Evolutionary conservation across 169 alveolate genomes (phyloP).

Genomic region (Plasmodium relictum): DNA sequence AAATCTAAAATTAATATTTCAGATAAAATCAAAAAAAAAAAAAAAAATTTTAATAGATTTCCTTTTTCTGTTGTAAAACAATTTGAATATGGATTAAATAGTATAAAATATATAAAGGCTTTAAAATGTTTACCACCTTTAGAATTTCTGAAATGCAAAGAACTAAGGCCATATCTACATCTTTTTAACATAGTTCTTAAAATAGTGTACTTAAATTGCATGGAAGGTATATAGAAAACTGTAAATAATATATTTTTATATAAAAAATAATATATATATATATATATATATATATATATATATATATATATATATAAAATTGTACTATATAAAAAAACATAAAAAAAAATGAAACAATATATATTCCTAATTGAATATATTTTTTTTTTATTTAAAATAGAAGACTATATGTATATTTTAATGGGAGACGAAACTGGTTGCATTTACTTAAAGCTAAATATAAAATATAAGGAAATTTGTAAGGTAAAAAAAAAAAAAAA

Average conservation of each 20-base stretch:
- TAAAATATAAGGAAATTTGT: slow-evolving; percentile 24
- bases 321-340: not conserved
- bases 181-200: slow-evolving; percentile 63
- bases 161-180: slow-evolving; percentile 48
- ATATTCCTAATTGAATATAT: too few species aligned
- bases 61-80: not conserved
- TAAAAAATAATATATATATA: not conserved
- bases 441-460: slow-evolving; percentile 26
- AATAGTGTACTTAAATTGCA: not conserved
- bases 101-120: slow-evolving; percentile 49
- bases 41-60: not conserved
- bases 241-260: not conserved
- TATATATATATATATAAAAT: not conserved
- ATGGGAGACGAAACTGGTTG: slow-evolving; percentile 76
- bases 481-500: slow-evolving; percentile 21
- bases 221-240: slow-evolving; percentile 19
- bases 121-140: slow-evolving; percentile 50
- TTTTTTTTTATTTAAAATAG: slow-evolving; percentile 19
- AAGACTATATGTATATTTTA: slow-evolving; percentile 19
- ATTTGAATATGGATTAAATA: slow-evolving; percentile 37
- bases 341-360: too few species aligned
- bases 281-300: not conserved
- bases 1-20: not conserved
- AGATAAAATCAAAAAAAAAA: not conserved
- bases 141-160: slow-evolving; percentile 58